Percentiles rank a stretch among this genome's conserved stretches.
These are phyloP conservation scores for Marasmius tenuissimus DNA, from an alignment of 1,284 basidiomycete species.

Conservation along the genomic window DNA sequence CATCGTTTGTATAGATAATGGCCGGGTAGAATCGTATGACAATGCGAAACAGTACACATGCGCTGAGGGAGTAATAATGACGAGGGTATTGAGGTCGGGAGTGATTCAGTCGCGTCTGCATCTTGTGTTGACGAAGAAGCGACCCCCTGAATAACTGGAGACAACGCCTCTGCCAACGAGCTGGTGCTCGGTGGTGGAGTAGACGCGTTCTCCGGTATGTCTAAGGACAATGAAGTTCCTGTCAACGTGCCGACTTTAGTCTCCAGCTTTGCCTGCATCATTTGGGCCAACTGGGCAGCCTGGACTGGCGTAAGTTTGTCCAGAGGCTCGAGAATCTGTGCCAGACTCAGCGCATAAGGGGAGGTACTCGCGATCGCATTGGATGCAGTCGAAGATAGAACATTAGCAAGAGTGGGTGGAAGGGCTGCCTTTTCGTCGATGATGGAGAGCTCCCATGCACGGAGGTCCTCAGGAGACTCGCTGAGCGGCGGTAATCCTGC, in stretches of 20 bases:
- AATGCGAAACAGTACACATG: conserved; percentile 61
- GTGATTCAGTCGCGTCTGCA: neutral
- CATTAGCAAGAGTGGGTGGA: conserved; percentile 11
- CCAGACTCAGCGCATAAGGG: neutral
- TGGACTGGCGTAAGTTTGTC: neutral
- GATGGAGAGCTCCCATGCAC: conserved; percentile 34
- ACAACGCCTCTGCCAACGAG: no score
- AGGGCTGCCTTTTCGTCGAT: conserved; percentile 30
- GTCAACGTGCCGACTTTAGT: neutral
- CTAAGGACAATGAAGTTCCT: neutral
- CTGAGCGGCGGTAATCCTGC: conserved; percentile 35
- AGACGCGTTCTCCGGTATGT: no score
- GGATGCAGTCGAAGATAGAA: conserved; percentile 1
- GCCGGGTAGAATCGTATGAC: conserved; percentile 48
- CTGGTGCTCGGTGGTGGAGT: no score
- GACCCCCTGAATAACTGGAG: no score
- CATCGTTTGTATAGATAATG: conserved; percentile 52
- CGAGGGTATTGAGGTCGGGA: neutral
- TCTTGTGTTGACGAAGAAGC: neutral
- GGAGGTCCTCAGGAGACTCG: conserved; percentile 33
- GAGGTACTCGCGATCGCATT: conserved; percentile 4
- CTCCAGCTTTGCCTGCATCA: neutral
- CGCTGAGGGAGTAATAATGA: conserved; percentile 30
- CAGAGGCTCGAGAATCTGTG: neutral
- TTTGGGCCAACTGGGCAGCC: neutral